Base-by-base conservation (phyloP, 1,139 yeast species). In the Meyerozyma guilliermondii region DNA sequence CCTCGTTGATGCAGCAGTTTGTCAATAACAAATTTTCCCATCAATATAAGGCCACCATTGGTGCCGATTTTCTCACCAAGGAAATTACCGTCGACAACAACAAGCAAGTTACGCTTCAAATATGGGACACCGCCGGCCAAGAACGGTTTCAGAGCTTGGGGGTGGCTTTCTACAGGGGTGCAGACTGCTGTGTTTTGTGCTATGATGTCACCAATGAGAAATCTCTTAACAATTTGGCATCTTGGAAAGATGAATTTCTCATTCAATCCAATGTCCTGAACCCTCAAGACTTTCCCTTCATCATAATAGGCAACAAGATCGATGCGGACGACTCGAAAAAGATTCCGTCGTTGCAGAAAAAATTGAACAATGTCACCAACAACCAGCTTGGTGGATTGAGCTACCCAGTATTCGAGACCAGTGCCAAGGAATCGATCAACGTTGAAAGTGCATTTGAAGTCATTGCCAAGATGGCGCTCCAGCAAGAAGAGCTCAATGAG, bases 41-140 rank as follows among this genome's bases (percentile, higher is more conserved):
- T 52, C 98, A 92, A 62, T 92, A 92, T 66, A 92, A 92, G 62
- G 98, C 98, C 24, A 92, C 98, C 17, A 92, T 92, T 52, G 98
- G 98, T 7, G 98, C 98, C 4, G 98, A 92, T 63, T 92, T 92
- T 59, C 74, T 91, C 50, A 92, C 98, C 37, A 91, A 91, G 62
- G 98, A 92, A 58, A 80, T 92, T 46, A 70, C 76, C 22, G 78
- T 92, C 45, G 98, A 92, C 62, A 92, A 83, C 60, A 66, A 66
- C 51, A 80, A 85, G 53, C 77, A 78, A 50, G 91, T 84, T 10
- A 82, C 89, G 24, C 76, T 86, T 74, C 96, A 92, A 72, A 81
- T 92, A 43, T 92, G 98, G 98, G 98, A 92, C 61, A 92, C 98
- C 36, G 98, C 98, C 3, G 98, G 98, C 26, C 98, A 92, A 70